A percentile compares a stretch with the other conserved stretches of the same genome.
Conservation (phyloP, 2,329 filamentous ascomycete genomes). For the Fusarium sororula region DNA sequence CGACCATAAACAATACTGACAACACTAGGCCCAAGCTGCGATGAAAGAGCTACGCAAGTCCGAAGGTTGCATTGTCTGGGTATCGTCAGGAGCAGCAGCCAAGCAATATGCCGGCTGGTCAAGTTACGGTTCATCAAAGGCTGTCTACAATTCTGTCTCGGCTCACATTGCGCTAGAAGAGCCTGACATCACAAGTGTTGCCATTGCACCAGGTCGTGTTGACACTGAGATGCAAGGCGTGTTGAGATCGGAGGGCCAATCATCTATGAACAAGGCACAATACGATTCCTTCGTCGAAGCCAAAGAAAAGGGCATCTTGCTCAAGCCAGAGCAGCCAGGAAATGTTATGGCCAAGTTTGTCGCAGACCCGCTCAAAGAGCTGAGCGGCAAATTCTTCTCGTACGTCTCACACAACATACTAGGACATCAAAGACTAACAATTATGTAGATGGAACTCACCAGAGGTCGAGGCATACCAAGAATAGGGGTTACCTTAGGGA, state of each 20-base stretch:
- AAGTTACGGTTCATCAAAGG: conserved; percentile 84
- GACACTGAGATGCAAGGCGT: conserved; percentile 92
- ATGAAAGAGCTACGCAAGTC: conserved; percentile 74
- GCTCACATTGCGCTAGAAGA: conserved; percentile 80
- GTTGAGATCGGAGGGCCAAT: conserved; percentile 70
- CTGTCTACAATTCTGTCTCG: conserved; percentile 82
- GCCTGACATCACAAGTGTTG: conserved; percentile 75
- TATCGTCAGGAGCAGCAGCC: conserved; percentile 80
- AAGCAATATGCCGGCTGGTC: conserved; percentile 78
- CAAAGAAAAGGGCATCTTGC: conserved; percentile 74
- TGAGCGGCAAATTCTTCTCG: conserved; percentile 82
- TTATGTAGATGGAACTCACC: conserved; percentile 50
- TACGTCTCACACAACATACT: conserved; percentile 51
- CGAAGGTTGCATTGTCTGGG: conserved; percentile 78
- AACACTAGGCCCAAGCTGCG: conserved; percentile 72
- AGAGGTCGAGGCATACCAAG: conserved; percentile 64
- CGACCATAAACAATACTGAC: conserved; percentile 1
- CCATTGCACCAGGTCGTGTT: conserved; percentile 81
- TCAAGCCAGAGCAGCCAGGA: conserved; percentile 86
- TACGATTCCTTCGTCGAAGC: conserved; percentile 75
- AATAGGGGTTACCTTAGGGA: conserved; percentile 28
- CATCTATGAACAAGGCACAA: conserved; percentile 61
- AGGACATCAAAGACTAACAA: conserved; percentile 24
- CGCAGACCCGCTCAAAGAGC: conserved; percentile 67
- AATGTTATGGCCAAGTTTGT: conserved; percentile 85